These are phyloP conservation scores for Saccharomycopsis selenospora DNA, from an alignment of 805 yeast species.

Conservation along the genomic window DNA sequence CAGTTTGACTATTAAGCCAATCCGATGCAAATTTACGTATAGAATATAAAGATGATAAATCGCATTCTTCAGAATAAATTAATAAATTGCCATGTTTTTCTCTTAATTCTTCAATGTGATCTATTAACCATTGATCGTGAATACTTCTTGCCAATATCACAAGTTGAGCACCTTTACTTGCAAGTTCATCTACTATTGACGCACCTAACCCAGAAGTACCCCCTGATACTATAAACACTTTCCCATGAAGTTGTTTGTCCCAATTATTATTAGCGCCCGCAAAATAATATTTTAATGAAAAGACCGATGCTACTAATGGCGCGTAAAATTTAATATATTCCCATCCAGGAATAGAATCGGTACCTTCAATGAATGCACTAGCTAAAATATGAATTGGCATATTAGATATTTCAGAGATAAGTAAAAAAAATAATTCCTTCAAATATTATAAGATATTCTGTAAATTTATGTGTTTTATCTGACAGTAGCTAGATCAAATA, in stretches of 20 bases:
- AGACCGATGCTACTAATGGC: constrained; percentile 44
- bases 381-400: constrained; percentile 87
- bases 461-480: too few species aligned
- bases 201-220: constrained; percentile 93
- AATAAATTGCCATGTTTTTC: constrained; percentile 59
- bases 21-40: constrained; percentile 86
- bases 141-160: constrained; percentile 60
- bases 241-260: constrained; percentile 90
- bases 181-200: constrained; percentile 63
- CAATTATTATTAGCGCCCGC: constrained; percentile 79
- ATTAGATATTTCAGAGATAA: too few species aligned
- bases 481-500: too few species aligned
- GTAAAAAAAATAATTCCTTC: too few species aligned
- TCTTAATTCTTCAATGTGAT: constrained; percentile 72
- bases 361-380: constrained; percentile 63
- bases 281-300: constrained; percentile 60
- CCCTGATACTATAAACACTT: constrained; percentile 79
- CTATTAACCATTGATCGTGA: constrained; percentile 68
- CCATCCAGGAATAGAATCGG: constrained; percentile 72
- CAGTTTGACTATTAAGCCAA: constrained; percentile 89
- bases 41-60: constrained; percentile 63
- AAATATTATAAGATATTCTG: too few species aligned
- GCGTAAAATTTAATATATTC: constrained; percentile 45
- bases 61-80: constrained; percentile 88
- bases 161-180: constrained; percentile 78